phyloP scores from a whole-genome alignment of 306 rosid species.

The Benincasa hispida region DNA sequence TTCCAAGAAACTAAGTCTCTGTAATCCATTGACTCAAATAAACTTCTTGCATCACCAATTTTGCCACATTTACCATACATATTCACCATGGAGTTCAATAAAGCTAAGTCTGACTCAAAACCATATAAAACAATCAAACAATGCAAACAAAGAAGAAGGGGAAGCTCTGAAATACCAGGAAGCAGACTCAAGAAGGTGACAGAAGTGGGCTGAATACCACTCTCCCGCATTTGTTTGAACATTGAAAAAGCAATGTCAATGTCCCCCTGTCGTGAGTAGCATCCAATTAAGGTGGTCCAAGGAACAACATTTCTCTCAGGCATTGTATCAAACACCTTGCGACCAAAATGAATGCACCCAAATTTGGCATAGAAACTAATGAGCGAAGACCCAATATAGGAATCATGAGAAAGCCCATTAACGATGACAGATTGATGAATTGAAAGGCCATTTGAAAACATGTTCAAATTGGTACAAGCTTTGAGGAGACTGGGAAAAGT shows the following conservation, averaged over 20 bases:
- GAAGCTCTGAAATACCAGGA: slow-evolving; percentile 1
- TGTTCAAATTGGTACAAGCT: slow-evolving; percentile 12
- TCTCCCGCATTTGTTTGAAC: slow-evolving; percentile 6
- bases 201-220: slow-evolving; percentile 10
- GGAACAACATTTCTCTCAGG: slow-evolving; percentile 16
- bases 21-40: slow-evolving; percentile 11
- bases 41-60: slow-evolving; percentile 7
- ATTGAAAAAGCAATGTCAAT: neutral
- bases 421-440: slow-evolving; percentile 10
- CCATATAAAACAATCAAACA: slow-evolving; percentile 2
- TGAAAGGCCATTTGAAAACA: neutral
- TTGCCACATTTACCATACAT: slow-evolving; percentile 9
- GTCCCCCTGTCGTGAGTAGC: neutral
- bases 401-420: slow-evolving; percentile 5
- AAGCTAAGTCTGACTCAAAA: slow-evolving; percentile 4
- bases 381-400: slow-evolving; percentile 13
- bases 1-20: slow-evolving; percentile 12
- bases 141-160: slow-evolving; percentile 11
- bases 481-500: slow-evolving; percentile 12
- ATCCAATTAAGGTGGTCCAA: slow-evolving; percentile 13
- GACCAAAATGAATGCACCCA: neutral
- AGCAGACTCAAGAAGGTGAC: slow-evolving; percentile 6
- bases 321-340: slow-evolving; percentile 13
- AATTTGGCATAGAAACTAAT: slow-evolving; percentile 8
- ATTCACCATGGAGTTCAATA: slow-evolving; percentile 9